Evolutionary conservation across 768 basidiomycete species (phyloP).

Genomic region (Xanthoconium stramineum): DNA sequence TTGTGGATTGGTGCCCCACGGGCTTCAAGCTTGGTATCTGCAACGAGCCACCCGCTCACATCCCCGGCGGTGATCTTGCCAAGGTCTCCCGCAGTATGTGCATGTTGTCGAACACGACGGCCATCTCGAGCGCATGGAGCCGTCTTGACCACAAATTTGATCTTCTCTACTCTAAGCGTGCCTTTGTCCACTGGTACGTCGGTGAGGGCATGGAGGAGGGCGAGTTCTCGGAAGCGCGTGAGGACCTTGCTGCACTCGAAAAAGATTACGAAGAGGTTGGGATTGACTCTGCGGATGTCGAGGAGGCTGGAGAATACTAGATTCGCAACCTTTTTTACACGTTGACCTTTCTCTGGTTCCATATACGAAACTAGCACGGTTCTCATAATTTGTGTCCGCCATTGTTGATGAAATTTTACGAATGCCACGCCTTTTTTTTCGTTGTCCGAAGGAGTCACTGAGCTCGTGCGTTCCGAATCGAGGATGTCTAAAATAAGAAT

Average conservation of each 20-base stretch:
- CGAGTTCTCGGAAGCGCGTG: constrained; percentile 98
- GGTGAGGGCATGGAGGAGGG: constrained; percentile 86
- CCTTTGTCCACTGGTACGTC: constrained; percentile 61
- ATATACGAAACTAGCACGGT: constrained; percentile 28
- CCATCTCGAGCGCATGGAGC: constrained; percentile 73
- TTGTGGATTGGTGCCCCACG: constrained; percentile 77
- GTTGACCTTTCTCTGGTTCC: constrained; percentile 22
- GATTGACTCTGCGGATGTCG: constrained; percentile 46
- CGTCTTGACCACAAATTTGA: constrained; percentile 78
- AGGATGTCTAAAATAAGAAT: constrained; percentile 26
- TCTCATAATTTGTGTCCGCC: constrained; percentile 28
- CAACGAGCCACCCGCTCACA: constrained; percentile 72
- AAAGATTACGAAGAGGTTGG: constrained; percentile 93
- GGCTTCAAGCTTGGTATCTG: constrained; percentile 80
- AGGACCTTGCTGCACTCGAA: constrained; percentile 99
- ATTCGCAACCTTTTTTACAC: background rate
- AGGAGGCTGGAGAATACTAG: constrained; percentile 51
- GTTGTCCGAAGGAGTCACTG: too few species aligned
- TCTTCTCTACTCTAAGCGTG: constrained; percentile 68
- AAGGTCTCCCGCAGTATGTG: constrained; percentile 73
- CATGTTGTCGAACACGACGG: constrained; percentile 75
- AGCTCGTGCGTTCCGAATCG: background rate
- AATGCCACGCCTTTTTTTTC: constrained; percentile 10
- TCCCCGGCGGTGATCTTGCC: constrained; percentile 74
- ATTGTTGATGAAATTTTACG: constrained; percentile 36